A percentile compares a stretch with the other conserved stretches of the same genome.
Evolutionary conservation across 2,329 filamentous ascomycete species (phyloP).

Genomic region (Blastomyces silverae): DNA sequence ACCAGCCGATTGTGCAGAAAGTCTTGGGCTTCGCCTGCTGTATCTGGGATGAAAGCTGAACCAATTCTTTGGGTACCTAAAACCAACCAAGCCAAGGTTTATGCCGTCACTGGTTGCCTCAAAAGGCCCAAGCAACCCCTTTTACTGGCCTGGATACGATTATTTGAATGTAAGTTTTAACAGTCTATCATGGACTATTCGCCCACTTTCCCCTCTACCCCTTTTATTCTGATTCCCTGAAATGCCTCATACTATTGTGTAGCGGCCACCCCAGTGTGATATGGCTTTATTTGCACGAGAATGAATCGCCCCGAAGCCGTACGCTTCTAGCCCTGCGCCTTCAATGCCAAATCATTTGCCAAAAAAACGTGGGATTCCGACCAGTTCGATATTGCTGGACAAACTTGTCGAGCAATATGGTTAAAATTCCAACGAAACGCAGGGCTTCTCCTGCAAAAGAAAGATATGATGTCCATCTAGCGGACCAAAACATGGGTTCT

Average conservation of each 20-base stretch:
- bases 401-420: neutral
- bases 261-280: neutral
- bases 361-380: neutral
- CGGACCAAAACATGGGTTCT: neutral
- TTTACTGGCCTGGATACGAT: neutral
- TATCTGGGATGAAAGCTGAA: neutral
- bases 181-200: neutral
- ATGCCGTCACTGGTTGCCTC: no score
- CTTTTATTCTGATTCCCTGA: neutral
- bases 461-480: neutral
- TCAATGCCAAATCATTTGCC: neutral
- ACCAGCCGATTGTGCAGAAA: no score
- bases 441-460: neutral
- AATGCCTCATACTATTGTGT: neutral
- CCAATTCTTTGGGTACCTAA: neutral
- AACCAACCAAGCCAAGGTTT: no score
- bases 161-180: neutral
- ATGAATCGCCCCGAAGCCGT: neutral
- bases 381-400: neutral
- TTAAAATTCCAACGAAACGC: neutral
- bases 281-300: neutral
- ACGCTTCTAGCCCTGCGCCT: neutral
- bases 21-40: neutral
- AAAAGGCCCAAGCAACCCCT: no score
- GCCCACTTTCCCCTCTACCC: neutral